These are phyloP conservation scores for Purshia tridentata DNA, from an alignment of 306 rosid species.

Conservation along the genomic window DNA sequence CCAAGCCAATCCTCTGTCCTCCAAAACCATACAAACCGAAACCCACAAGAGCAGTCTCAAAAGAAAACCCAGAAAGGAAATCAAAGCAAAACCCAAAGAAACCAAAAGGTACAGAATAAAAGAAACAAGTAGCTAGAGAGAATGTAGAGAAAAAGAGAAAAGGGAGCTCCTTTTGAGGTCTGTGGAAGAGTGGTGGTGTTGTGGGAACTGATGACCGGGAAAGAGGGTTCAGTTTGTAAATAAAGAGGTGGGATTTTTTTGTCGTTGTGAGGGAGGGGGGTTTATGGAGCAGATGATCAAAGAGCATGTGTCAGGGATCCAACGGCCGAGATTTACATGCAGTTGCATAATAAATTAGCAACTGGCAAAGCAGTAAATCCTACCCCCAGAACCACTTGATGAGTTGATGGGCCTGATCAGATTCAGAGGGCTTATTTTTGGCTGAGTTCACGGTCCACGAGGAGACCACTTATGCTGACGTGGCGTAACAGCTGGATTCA, in stretches of 20 bases:
- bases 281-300: neutral
- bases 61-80: constrained; percentile 27
- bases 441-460: constrained; percentile 16
- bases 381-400: neutral
- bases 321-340: constrained; percentile 33
- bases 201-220: constrained; percentile 6
- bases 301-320: constrained; percentile 23
- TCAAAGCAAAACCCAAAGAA: neutral
- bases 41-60: constrained; percentile 18
- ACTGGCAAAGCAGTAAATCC: constrained; percentile 11
- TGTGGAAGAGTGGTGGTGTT: constrained; percentile 11
- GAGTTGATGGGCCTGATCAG: neutral
- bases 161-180: constrained; percentile 47
- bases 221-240: constrained; percentile 20
- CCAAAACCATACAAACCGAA: constrained; percentile 25
- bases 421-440: constrained; percentile 5
- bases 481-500: constrained; percentile 43
- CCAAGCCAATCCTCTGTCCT: constrained; percentile 6
- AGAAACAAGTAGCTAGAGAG: constrained; percentile 5
- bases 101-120: constrained; percentile 14
- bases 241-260: neutral
- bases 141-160: constrained; percentile 14
- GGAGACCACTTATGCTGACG: constrained; percentile 31
- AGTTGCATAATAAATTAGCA: constrained; percentile 21
- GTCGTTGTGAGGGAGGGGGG: neutral